Percentiles rank a stretch among this genome's conserved stretches.
phyloP scores from a whole-genome alignment of 2,329 filamentous ascomycete genomes.

The Lachnellula hyalina region DNA sequence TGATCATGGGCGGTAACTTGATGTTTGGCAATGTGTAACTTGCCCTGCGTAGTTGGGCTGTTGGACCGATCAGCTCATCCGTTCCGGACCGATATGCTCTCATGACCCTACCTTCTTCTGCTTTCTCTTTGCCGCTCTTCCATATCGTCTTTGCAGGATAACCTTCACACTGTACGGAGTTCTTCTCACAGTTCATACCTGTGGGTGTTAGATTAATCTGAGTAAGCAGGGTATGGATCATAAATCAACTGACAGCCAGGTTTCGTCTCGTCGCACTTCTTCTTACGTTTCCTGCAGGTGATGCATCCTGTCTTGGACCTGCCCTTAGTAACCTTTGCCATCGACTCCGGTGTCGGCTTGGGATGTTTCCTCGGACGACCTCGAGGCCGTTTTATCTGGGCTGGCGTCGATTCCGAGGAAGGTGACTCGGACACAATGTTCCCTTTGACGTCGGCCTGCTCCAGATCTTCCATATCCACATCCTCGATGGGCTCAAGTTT shows the following conservation, averaged over 20 bases:
- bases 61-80: conserved; percentile 25
- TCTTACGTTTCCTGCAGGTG: conserved; percentile 63
- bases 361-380: conserved; percentile 78
- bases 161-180: conserved; percentile 84
- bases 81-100: conserved; percentile 16
- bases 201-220: conserved; percentile 19
- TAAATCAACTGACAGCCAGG: conserved; percentile 52
- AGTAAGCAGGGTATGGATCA: neutral
- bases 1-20: conserved; percentile 62
- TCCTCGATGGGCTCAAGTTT: conserved; percentile 52
- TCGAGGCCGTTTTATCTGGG: conserved; percentile 56
- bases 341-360: conserved; percentile 46
- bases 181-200: conserved; percentile 90
- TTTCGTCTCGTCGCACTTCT: conserved; percentile 68
- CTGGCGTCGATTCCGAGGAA: conserved; percentile 10
- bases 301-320: conserved; percentile 65
- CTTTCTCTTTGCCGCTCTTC: conserved; percentile 74
- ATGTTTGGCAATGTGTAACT: conserved; percentile 44
- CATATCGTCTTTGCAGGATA: conserved; percentile 83
- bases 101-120: conserved; percentile 55
- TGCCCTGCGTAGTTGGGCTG: conserved; percentile 45
- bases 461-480: conserved; percentile 49
- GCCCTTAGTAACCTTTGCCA: conserved; percentile 72
- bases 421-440: conserved; percentile 14
- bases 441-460: conserved; percentile 39